These are phyloP conservation scores for Mesembryanthemum crystallinum DNA, from an alignment of 148 eudicot genomes.

Conservation along the genomic window DNA sequence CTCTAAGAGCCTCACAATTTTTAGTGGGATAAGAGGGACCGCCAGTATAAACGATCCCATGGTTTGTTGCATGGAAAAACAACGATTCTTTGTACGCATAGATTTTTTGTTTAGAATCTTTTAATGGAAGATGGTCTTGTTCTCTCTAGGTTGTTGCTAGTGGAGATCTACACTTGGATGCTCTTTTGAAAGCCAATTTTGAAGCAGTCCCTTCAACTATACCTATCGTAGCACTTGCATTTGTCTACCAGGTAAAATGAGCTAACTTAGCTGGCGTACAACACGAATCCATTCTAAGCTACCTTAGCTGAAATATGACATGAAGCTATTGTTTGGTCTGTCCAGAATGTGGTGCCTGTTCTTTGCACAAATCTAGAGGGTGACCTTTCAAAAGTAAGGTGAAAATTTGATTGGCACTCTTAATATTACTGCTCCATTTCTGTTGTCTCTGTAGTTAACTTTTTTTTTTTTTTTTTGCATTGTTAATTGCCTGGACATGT, in stretches of 20 bases:
- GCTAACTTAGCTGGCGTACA: neutral
- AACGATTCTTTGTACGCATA: neutral
- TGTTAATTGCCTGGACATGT: neutral
- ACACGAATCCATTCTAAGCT: neutral
- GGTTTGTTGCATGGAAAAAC: neutral
- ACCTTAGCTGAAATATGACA: conserved; percentile 4
- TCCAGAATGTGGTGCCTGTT: conserved; percentile 95
- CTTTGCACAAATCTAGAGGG: conserved; percentile 94
- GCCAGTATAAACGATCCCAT: neutral
- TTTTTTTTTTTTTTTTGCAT: neutral
- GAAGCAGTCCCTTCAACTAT: conserved; percentile 82
- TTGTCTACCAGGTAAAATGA: conserved; percentile 76
- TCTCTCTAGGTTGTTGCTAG: conserved; percentile 68
- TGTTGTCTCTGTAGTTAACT: neutral
- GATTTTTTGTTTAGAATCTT: neutral
- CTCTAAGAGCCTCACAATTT: neutral
- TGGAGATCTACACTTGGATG: conserved; percentile 79
- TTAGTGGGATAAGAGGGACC: no score
- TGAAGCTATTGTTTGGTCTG: conserved; percentile 11
- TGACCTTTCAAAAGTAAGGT: conserved; percentile 83
- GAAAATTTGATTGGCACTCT: conserved; percentile 27
- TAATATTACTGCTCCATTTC: neutral
- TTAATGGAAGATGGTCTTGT: conserved; percentile 1
- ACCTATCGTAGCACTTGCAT: conserved; percentile 85
- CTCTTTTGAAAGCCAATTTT: conserved; percentile 77